Conservation (phyloP, 2,329 filamentous ascomycete species). For the Ceratocystiopsis sp. region DNA sequence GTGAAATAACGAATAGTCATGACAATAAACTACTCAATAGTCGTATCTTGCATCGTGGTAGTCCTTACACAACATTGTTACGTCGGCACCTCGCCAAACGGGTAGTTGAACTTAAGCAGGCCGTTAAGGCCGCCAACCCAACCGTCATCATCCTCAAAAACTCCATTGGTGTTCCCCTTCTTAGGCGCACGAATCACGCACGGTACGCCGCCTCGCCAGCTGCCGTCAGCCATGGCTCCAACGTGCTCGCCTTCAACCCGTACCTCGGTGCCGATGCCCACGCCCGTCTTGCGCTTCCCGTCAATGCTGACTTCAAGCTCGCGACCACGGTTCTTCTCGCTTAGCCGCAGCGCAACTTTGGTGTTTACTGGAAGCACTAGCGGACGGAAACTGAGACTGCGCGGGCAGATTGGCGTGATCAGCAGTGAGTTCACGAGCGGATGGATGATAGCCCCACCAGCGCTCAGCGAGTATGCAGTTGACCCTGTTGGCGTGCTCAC, state of each 20-base stretch:
- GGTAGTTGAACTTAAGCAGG: slow-evolving; percentile 91
- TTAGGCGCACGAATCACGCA: slow-evolving; percentile 58
- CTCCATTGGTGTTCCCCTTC: slow-evolving; percentile 22
- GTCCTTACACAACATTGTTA: neutral
- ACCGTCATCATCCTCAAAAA: slow-evolving; percentile 58
- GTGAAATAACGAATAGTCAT: neutral
- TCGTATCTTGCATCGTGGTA: too few relatives aligned
- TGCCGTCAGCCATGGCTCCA: slow-evolving; percentile 25
- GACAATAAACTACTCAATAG: neutral
- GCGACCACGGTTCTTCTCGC: slow-evolving; percentile 59
- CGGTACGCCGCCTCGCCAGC: slow-evolving; percentile 66
- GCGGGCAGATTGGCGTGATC: slow-evolving; percentile 84
- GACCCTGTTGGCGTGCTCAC: slow-evolving; percentile 88
- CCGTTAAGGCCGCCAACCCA: slow-evolving; percentile 95
- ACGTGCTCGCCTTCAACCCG: slow-evolving; percentile 78
- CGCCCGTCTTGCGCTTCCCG: slow-evolving; percentile 50
- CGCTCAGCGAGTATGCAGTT: slow-evolving; percentile 88
- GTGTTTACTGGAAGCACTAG: slow-evolving; percentile 78
- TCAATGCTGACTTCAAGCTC: slow-evolving; percentile 70
- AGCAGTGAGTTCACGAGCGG: slow-evolving; percentile 77
- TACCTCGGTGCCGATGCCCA: slow-evolving; percentile 65
- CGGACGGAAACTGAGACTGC: slow-evolving; percentile 81
- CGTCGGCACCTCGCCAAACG: slow-evolving; percentile 53
- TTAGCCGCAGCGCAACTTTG: slow-evolving; percentile 65
- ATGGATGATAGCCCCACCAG: slow-evolving; percentile 85